Base-by-base conservation (phyloP, 108 stramenopile species). In the Pelagomonas calceolata region DNA sequence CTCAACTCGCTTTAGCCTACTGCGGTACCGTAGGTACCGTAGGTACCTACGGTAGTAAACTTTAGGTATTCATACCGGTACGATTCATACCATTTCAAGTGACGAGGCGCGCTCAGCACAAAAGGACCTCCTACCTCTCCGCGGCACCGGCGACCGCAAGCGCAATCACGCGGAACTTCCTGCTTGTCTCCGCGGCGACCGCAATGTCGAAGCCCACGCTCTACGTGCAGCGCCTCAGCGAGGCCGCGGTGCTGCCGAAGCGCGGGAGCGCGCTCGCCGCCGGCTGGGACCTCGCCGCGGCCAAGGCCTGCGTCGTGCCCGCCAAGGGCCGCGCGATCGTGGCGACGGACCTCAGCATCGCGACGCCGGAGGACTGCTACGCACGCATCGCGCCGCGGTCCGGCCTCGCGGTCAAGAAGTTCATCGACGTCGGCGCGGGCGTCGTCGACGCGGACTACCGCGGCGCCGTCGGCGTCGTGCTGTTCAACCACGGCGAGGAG, bases 381-480 rank as follows among this genome's bases (percentile, higher is more conserved):
- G 98, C 90, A 10, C 85, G 98, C 35, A 90, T 98, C 73, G 97
- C 91, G 44, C 92, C 91, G 29, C 83, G 91, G 32, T 66, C 46
- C 32, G 98, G 98, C 65, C 84, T 98, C 44, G 92, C 98, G 14
- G 82, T 88, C 73, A 98, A 98, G 77, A 88, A 95, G 64, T 88
- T 91, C 73, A 95, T 98, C 77, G 94, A 97, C 73, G 88, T 88
- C 30, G 98, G 98, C 5, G 98, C 98, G 21, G 98, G 98, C 31
- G 98, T 98, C 34, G 92, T 98, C 34, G 92, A 97, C 78, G 92
- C 92, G 66, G 98, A 98, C 69, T 98, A 99, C 74, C 92, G 98
- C 4, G 98, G 98, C 45, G 82, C 85, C 36, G 96, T 99, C 30
- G 98, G 98, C 26, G 95, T 99, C 34, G 91, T 99, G 15, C 79